Conservation (phyloP, 345 rosid species). For the Microthlaspi erraticum region DNA sequence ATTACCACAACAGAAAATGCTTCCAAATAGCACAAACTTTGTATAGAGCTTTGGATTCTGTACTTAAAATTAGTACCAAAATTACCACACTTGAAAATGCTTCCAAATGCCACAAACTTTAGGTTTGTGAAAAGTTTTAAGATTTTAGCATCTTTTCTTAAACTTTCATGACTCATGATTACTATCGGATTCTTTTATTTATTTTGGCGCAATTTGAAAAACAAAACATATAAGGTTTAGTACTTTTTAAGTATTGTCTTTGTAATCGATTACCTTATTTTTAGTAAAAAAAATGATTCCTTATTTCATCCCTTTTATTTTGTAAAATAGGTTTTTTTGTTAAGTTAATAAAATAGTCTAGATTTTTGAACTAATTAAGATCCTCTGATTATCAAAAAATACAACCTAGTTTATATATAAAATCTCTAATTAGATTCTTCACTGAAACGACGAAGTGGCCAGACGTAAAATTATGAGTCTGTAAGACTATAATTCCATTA, state of each 20-base stretch:
- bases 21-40: no score
- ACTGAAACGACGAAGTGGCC: background rate
- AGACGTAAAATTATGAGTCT: background rate
- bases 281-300: no score
- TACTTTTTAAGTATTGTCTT: no score
- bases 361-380: no score
- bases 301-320: no score
- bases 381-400: no score
- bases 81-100: background rate
- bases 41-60: conserved; percentile 12
- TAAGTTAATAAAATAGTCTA: no score
- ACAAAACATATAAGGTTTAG: background rate
- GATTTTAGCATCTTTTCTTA: background rate
- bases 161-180: background rate
- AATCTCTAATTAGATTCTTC: background rate
- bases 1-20: no score
- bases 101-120: background rate
- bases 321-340: no score
- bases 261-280: no score
- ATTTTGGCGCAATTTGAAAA: background rate
- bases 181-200: no score
- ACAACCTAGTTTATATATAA: background rate
- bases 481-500: background rate
- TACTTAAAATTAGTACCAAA: background rate
- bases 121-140: background rate